Conservation (phyloP, 2,329 filamentous ascomycete genomes). For the Monosporascus sp. region DNA sequence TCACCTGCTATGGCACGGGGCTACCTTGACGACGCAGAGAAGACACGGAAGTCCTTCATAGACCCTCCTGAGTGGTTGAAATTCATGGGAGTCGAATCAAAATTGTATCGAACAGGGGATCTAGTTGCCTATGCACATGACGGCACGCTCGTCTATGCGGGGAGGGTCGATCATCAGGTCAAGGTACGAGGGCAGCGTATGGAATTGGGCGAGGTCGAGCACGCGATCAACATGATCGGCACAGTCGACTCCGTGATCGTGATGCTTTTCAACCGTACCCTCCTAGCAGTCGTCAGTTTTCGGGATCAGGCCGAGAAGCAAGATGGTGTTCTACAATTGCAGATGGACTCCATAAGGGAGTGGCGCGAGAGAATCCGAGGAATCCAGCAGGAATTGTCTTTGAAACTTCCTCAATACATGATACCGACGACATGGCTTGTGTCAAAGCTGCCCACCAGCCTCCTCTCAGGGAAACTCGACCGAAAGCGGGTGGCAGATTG, state of each 20-base stretch:
- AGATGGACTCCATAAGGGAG: neutral
- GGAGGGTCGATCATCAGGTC: constrained; percentile 42
- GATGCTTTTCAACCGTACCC: constrained; percentile 20
- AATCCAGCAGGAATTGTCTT: constrained; percentile 20
- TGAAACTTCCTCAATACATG: constrained; percentile 33
- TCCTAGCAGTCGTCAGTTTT: constrained; percentile 15
- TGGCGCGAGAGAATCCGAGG: neutral
- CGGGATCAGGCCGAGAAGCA: neutral
- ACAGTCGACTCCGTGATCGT: constrained; percentile 1
- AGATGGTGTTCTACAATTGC: neutral
- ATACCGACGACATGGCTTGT: constrained; percentile 27
- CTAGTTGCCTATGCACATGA: constrained; percentile 30
- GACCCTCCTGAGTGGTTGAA: neutral
- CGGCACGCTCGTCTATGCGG: constrained; percentile 29
- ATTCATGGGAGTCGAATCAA: constrained; percentile 47
- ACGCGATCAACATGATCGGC: constrained; percentile 1
- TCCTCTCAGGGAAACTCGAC: constrained; percentile 26
- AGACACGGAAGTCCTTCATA: constrained; percentile 30
- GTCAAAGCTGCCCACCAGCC: constrained; percentile 19
- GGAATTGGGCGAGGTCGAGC: constrained; percentile 12
- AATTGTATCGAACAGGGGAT: constrained; percentile 37
- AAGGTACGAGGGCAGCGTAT: constrained; percentile 13
- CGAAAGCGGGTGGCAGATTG: constrained; percentile 35
- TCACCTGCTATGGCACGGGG: constrained; percentile 31
- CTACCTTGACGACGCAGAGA: constrained; percentile 32